Conservation (phyloP, 192 early-diverging fungal genomes). For the Spinellus fusiger region DNA sequence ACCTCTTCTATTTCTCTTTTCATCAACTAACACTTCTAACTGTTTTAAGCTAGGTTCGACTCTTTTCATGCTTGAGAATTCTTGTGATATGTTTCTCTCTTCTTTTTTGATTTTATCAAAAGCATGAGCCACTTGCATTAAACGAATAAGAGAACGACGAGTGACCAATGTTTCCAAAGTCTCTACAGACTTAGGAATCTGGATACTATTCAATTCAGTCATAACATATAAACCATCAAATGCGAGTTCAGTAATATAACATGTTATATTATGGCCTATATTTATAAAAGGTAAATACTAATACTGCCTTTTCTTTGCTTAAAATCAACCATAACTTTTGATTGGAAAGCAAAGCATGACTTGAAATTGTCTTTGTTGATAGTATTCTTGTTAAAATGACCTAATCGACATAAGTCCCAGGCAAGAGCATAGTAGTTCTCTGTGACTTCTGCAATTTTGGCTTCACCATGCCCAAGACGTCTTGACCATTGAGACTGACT, state of each 20-base stretch:
- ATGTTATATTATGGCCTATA: background rate
- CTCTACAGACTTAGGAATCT: background rate
- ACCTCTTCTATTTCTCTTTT: background rate
- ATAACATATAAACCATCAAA: background rate
- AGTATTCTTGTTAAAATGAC: background rate
- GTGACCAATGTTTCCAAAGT: background rate
- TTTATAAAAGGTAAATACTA: background rate
- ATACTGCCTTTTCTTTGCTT: background rate
- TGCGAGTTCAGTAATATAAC: background rate
- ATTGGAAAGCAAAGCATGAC: background rate
- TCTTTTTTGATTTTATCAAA: background rate
- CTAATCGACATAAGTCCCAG: background rate
- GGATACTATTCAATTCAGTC: background rate
- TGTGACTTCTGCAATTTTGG: background rate
- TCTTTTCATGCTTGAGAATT: background rate
- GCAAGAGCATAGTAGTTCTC: background rate
- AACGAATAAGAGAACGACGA: background rate
- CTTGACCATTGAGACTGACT: background rate
- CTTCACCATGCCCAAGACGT: background rate
- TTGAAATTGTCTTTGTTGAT: background rate
- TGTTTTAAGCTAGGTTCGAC: background rate
- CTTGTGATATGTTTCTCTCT: background rate
- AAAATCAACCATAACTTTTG: background rate
- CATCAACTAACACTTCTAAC: background rate
- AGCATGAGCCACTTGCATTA: background rate